Percentiles rank a stretch among this genome's conserved stretches.
Evolutionary conservation across 2,329 filamentous ascomycete species (phyloP).

Genomic region (Cercospora berteroae): DNA sequence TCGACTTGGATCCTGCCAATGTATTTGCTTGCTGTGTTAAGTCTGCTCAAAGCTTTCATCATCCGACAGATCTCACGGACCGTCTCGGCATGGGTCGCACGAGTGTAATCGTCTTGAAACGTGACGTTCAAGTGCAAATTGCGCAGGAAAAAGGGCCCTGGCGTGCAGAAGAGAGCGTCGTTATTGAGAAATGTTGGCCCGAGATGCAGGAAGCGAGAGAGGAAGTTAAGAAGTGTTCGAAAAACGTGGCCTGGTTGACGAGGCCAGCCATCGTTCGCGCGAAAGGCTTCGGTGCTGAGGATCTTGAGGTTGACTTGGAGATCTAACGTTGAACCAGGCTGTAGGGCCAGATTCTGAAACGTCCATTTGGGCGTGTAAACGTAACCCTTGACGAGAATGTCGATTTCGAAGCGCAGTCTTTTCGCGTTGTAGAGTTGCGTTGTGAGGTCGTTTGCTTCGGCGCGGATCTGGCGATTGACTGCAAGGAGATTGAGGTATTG

Average conservation of each 20-base stretch:
- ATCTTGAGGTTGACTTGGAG: conserved; percentile 26
- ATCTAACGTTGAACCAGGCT: conserved; percentile 16
- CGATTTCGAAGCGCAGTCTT: conserved; percentile 20
- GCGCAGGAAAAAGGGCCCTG: conserved; percentile 22
- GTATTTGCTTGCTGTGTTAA: conserved; percentile 21
- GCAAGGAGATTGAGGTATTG: conserved; percentile 8
- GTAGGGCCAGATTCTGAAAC: conserved; percentile 18
- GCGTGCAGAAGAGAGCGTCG: conserved; percentile 6
- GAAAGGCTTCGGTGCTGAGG: conserved; percentile 31
- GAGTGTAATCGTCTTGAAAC: conserved; percentile 29
- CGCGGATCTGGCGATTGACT: conserved; percentile 23
- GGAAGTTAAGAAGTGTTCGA: conserved; percentile 23
- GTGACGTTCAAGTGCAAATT: conserved; percentile 21
- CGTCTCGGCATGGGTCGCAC: conserved; percentile 23
- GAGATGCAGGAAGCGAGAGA: conserved; percentile 26
- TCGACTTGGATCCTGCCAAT: conserved; percentile 18
- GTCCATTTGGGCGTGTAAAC: conserved; percentile 30
- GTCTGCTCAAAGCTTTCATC: conserved; percentile 22
- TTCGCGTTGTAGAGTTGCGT: conserved; percentile 12
- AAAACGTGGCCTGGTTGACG: conserved; percentile 22
- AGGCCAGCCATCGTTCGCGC: conserved; percentile 23
- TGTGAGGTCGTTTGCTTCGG: conserved; percentile 23
- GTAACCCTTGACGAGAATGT: conserved; percentile 28
- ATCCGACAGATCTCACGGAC: conserved; percentile 23
- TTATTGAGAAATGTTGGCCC: conserved; percentile 25